phyloP scores from a whole-genome alignment of 1,284 basidiomycete genomes.

The Trametes pubescens region DNA sequence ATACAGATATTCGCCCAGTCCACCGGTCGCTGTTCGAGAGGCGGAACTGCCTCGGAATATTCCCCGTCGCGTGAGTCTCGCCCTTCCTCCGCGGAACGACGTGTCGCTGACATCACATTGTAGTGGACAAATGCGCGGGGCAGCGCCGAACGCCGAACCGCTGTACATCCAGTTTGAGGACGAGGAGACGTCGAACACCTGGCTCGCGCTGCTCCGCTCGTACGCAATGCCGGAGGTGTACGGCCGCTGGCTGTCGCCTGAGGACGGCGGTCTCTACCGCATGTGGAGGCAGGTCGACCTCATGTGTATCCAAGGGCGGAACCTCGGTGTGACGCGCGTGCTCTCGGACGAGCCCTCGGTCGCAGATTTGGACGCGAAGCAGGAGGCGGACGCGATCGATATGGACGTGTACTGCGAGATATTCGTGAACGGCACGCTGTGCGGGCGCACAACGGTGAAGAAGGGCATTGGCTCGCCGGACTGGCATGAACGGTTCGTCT shows the following conservation, averaged over 20 bases:
- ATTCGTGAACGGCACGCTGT: slow-evolving; percentile 65
- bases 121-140: slow-evolving; percentile 70
- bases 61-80: slow-evolving; percentile 59
- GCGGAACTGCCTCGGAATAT: slow-evolving; percentile 75
- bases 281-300: slow-evolving; percentile 86
- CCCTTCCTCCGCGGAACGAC: slow-evolving; percentile 1
- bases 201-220: slow-evolving; percentile 78
- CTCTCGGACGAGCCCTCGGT: slow-evolving; percentile 33
- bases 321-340: slow-evolving; percentile 56
- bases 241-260: slow-evolving; percentile 62
- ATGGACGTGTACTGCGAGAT: slow-evolving; percentile 77
- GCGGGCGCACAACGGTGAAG: slow-evolving; percentile 77
- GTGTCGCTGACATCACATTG: slow-evolving; percentile 1
- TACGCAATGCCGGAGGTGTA: slow-evolving; percentile 82
- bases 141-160: slow-evolving; percentile 63
- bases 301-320: slow-evolving; percentile 72
- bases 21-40: slow-evolving; percentile 77
- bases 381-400: slow-evolving; percentile 63
- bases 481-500: slow-evolving; percentile 82
- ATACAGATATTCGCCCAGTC: slow-evolving; percentile 75
- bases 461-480: slow-evolving; percentile 69
- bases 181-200: slow-evolving; percentile 66
- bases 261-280: slow-evolving; percentile 78
- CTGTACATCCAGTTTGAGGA: slow-evolving; percentile 74
- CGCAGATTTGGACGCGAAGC: slow-evolving; percentile 24